These are phyloP conservation scores for Citrus glauca DNA, from an alignment of 345 rosid species.

Conservation along the genomic window DNA sequence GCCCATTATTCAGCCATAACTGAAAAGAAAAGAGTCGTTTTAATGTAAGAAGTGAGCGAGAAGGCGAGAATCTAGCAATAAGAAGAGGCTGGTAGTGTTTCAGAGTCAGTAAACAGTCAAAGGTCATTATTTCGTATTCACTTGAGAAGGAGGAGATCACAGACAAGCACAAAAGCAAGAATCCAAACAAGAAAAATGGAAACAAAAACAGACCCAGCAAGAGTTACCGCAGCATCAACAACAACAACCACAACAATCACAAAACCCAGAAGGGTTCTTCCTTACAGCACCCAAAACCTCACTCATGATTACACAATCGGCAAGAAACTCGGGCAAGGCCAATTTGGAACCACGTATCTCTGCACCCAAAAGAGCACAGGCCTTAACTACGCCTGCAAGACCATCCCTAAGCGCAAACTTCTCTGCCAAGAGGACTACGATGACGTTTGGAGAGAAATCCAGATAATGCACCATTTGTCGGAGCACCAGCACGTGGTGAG, in stretches of 20 bases:
- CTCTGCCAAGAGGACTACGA: slow-evolving; percentile 67
- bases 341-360: slow-evolving; percentile 70
- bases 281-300: slow-evolving; percentile 16
- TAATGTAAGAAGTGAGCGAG: no score
- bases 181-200: not conserved
- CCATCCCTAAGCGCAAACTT: slow-evolving; percentile 77
- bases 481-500: slow-evolving; percentile 64
- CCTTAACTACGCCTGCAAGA: slow-evolving; percentile 61
- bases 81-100: not conserved
- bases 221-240: no score
- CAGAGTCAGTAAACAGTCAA: not conserved
- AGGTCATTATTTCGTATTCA: not conserved
- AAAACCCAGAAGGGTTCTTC: slow-evolving; percentile 23
- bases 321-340: slow-evolving; percentile 67
- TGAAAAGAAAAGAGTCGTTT: no score
- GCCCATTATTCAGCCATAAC: no score
- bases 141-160: not conserved
- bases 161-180: not conserved
- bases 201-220: not conserved
- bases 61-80: no score
- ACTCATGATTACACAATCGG: slow-evolving; percentile 47
- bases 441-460: slow-evolving; percentile 82
- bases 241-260: not conserved
- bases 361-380: slow-evolving; percentile 53
- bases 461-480: slow-evolving; percentile 81